Evolutionary conservation across 345 rosid genomes (phyloP).

Genomic region (Eucalyptus sp.): DNA sequence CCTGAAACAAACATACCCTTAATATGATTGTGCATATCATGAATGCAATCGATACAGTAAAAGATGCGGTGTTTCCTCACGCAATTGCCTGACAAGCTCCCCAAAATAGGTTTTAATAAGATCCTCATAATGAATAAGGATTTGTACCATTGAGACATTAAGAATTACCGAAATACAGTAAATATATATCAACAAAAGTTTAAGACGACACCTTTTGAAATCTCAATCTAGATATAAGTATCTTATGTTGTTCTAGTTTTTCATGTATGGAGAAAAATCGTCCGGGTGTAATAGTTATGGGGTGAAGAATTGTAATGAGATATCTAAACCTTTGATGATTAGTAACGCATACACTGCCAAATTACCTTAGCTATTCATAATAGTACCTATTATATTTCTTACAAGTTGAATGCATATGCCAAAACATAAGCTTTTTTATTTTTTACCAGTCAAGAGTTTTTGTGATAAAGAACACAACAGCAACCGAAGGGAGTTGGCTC

Average conservation of each 20-base stretch:
- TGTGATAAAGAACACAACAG: not conserved
- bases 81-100: not conserved
- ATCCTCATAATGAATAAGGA: not conserved
- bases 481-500: not conserved
- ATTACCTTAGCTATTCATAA: not conserved
- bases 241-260: not conserved
- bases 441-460: not conserved
- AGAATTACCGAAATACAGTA: not conserved
- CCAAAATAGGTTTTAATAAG: not conserved
- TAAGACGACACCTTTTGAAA: not conserved
- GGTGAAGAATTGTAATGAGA: not conserved
- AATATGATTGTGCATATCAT: not conserved
- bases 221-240: not conserved
- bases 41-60: not conserved
- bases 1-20: not conserved
- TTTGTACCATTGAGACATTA: not conserved
- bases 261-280: not conserved
- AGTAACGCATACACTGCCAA: not conserved
- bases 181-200: not conserved
- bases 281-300: not conserved
- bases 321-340: not conserved
- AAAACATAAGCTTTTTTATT: not conserved
- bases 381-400: not conserved
- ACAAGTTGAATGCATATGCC: not conserved
- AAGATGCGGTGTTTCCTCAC: accelerated